phyloP scores from a whole-genome alignment of 169 alveolate species.

The Miamiensis avidus region DNA sequence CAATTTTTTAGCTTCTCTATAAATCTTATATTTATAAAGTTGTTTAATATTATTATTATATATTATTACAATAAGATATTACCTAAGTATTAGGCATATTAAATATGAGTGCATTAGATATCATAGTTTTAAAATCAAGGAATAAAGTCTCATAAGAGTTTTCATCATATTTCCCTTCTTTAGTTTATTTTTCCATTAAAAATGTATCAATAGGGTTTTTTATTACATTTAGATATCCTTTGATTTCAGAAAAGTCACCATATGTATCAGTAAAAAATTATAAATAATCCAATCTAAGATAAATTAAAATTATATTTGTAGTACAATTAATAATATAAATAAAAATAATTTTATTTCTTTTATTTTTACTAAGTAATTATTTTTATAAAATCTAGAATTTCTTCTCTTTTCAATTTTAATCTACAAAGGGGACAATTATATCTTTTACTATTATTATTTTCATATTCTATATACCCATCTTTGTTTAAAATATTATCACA shows the following conservation, averaged over 20 bases:
- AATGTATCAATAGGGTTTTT: constrained; percentile 13
- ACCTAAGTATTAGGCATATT: constrained; percentile 9
- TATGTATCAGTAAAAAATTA: constrained; percentile 3
- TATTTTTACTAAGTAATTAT: not conserved
- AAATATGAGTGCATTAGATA: constrained; percentile 14
- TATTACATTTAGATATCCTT: not conserved
- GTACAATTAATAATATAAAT: not conserved
- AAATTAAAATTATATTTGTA: not conserved
- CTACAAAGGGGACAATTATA: constrained; percentile 15
- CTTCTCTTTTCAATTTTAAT: constrained; percentile 5
- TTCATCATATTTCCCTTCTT: constrained; percentile 10
- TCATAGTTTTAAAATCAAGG: constrained; percentile 1
- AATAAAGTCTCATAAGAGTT: constrained; percentile 1
- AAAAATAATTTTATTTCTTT: not conserved
- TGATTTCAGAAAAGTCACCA: constrained; percentile 7
- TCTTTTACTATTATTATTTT: not conserved
- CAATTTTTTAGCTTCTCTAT: constrained; percentile 17
- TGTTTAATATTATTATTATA: too few species aligned
- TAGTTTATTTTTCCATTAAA: constrained; percentile 12
- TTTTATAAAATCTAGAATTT: not conserved
- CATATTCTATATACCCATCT: not conserved
- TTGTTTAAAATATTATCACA: constrained; percentile 8
- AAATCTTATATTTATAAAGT: not conserved
- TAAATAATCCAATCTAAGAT: constrained; percentile 9
- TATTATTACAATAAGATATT: too few species aligned